Evolutionary conservation across 2,329 filamentous ascomycete species (phyloP).

Genomic region (Reticulascus tulasneorum): DNA sequence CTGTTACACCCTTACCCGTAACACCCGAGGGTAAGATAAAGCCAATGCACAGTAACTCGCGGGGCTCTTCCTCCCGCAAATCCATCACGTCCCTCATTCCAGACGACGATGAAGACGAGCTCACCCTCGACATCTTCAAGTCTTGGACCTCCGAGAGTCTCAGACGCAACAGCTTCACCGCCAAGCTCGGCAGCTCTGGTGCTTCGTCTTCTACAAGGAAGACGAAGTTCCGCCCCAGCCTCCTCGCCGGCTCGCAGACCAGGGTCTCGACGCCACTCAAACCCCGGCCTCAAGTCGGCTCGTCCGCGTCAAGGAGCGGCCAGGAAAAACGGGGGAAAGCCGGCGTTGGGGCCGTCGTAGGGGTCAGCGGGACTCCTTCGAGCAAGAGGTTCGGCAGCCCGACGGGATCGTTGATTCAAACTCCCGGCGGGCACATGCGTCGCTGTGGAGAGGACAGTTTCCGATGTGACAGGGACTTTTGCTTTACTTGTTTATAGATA

Average conservation of each 20-base stretch:
- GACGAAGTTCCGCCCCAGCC: slow-evolving; percentile 3
- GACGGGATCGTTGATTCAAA: slow-evolving; percentile 29
- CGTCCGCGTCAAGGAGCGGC: neutral
- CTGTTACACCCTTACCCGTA: no score
- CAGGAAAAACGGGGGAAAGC: slow-evolving; percentile 6
- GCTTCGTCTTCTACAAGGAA: neutral
- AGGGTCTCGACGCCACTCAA: slow-evolving; percentile 9
- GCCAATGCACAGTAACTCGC: no score
- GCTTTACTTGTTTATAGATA: slow-evolving; percentile 50
- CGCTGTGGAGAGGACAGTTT: slow-evolving; percentile 54
- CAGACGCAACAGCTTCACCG: neutral
- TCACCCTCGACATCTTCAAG: slow-evolving; percentile 27
- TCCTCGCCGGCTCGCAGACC: slow-evolving; percentile 2
- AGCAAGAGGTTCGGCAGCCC: slow-evolving; percentile 13
- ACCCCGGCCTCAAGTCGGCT: neutral
- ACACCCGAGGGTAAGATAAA: no score
- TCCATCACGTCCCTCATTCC: slow-evolving; percentile 41
- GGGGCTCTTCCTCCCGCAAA: slow-evolving; percentile 23
- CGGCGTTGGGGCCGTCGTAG: slow-evolving; percentile 10
- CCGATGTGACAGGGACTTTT: slow-evolving; percentile 54
- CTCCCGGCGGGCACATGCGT: slow-evolving; percentile 46
- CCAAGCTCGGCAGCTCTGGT: neutral
- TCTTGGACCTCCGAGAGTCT: slow-evolving; percentile 16
- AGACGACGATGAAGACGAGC: slow-evolving; percentile 32
- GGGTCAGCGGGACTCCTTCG: slow-evolving; percentile 5